Evolutionary conservation across 2,329 filamentous ascomycete genomes (phyloP).

Genomic region (Sporothrix protearum): DNA sequence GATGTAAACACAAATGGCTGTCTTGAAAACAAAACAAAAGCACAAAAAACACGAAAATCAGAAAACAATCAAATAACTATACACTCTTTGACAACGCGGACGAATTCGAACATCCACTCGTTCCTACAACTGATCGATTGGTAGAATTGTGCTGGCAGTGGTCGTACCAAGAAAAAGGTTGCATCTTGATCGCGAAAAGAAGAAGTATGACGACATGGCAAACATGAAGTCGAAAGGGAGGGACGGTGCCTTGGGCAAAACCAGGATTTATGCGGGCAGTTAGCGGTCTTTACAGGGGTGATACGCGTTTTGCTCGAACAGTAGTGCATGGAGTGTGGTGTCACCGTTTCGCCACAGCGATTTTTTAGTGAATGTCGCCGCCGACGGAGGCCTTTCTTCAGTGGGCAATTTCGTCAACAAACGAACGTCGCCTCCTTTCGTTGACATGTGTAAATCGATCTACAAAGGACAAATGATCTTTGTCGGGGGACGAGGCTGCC

Average conservation of each 20-base stretch:
- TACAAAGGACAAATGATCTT: background rate
- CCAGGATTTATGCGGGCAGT: background rate
- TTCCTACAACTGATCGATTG: background rate
- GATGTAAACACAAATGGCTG: background rate
- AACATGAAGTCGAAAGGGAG: background rate
- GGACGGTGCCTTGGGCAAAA: background rate
- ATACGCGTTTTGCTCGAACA: background rate
- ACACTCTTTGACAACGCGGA: no score
- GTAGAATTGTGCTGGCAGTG: background rate
- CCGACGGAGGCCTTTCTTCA: background rate
- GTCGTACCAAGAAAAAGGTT: background rate
- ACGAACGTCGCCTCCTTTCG: background rate
- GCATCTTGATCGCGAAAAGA: background rate
- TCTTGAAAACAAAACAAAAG: background rate
- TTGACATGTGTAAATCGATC: background rate
- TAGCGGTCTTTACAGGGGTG: background rate
- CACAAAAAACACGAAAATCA: background rate
- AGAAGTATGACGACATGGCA: slow-evolving; percentile 13
- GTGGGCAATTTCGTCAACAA: background rate
- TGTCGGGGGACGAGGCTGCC: no score
- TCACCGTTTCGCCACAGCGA: background rate
- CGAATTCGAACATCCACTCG: background rate
- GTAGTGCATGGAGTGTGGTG: background rate
- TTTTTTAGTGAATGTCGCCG: background rate
- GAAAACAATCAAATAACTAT: background rate